Evolutionary conservation across 306 rosid genomes (phyloP), one percentile per base, ranked within the genome.

Genomic region (Clitoria ternatea): DNA sequence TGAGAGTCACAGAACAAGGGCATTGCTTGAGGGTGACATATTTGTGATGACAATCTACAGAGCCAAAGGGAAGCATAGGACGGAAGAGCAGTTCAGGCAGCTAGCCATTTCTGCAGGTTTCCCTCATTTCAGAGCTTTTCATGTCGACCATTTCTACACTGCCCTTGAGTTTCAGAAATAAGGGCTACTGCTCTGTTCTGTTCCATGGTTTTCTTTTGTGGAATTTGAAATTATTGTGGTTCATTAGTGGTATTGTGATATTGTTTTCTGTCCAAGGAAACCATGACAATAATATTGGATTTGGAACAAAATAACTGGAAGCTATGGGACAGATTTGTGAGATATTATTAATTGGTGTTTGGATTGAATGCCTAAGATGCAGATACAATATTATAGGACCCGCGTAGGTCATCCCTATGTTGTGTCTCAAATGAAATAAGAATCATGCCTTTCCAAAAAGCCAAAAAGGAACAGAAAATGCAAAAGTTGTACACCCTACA

Each of bases 41-140:
- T 90, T 90, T 26, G 96, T 90, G 30, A 93, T 93, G 97, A 87
- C 97, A 5, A 83, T 89, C 43, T 93, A 90, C 24, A 75, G 89
- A 62, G 79, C 96, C 36, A 90, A 90, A 53, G 95, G 97, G 13
- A 90, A 87, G 80, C 96, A 85, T 29, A 78, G 98, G 63, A 89
- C 96, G 9, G 87, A 89, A 61, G 83, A 87, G 22, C 84, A 90
- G 49, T 82, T 82, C 78, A 74, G 57, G 53, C 80, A 80, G 11
- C 90, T 93, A 0, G 97, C 79, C 17, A 42, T 72, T 60, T 72
- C 86, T 1, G 88, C 73, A 0, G 98, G 98, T 14, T 90, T 90
- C 73, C 70, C 86, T 14, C 68, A 39, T 70, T 82, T 85, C 82
- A 83, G 64, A 65, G 72, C 94, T 44, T 18, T 93, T 59, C 79